A percentile compares a stretch with the other conserved stretches of the same genome.
Evolutionary conservation across 164 flowering plant species (phyloP).

Genomic region (Hamamelis virginiana): DNA sequence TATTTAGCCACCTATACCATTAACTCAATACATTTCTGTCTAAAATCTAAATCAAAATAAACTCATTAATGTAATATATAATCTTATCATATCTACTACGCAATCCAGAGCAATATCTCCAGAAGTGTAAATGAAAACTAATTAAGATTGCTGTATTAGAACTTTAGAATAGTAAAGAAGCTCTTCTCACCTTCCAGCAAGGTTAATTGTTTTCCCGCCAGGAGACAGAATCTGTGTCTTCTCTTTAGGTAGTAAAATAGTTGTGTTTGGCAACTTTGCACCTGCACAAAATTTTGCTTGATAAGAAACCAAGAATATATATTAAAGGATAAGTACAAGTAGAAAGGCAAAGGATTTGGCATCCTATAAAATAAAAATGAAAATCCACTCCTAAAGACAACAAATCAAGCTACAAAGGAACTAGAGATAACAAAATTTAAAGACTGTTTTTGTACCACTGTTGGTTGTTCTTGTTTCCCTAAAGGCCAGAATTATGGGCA

Average conservation of each 20-base stretch:
- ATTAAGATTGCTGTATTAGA: too few species aligned
- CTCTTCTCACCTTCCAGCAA: constrained; percentile 71
- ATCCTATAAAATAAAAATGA: too few species aligned
- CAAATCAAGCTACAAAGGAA: too few species aligned
- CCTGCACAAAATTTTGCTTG: constrained; percentile 45
- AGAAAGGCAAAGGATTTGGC: neutral
- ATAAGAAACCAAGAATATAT: neutral
- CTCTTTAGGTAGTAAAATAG: constrained; percentile 58
- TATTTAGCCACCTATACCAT: too few species aligned
- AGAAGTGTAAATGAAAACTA: too few species aligned
- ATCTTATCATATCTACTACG: neutral
- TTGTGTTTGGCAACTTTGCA: constrained; percentile 69
- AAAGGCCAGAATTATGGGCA: too few species aligned
- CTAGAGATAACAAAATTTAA: too few species aligned
- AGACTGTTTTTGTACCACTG: too few species aligned
- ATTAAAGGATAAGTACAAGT: neutral
- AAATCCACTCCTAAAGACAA: too few species aligned
- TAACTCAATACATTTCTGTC: neutral
- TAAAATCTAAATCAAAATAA: too few species aligned
- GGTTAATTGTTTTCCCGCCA: constrained; percentile 52
- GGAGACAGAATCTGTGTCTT: constrained; percentile 39
- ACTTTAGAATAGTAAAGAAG: neutral
- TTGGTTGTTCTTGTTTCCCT: too few species aligned
- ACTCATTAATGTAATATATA: too few species aligned
- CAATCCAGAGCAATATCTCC: neutral